phyloP scores from a whole-genome alignment of 176 grass and related monocot genomes.

The Aegilops tauschii region DNA sequence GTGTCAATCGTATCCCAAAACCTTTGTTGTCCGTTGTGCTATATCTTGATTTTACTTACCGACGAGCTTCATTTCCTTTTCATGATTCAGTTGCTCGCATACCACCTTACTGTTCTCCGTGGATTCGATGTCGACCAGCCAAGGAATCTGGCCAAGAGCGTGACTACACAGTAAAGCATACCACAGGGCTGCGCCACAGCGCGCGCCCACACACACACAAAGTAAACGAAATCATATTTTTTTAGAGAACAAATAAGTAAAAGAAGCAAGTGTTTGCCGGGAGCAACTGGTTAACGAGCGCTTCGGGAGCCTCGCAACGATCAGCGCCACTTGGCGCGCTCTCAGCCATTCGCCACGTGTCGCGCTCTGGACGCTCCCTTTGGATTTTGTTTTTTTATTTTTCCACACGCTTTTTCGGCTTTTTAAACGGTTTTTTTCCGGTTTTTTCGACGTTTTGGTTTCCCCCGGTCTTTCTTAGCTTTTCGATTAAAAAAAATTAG shows the following conservation, averaged over 20 bases:
- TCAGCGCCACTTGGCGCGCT: too few relatives aligned
- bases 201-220: background rate
- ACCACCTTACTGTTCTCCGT: conserved; percentile 78
- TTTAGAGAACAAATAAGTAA: background rate
- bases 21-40: background rate
- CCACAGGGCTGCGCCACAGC: too few relatives aligned
- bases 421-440: too few relatives aligned
- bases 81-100: conserved; percentile 59
- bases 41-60: background rate
- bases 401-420: too few relatives aligned
- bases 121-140: conserved; percentile 76
- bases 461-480: too few relatives aligned
- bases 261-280: background rate
- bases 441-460: too few relatives aligned
- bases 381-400: too few relatives aligned
- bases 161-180: conserved; percentile 55
- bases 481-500: too few relatives aligned
- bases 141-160: conserved; percentile 88
- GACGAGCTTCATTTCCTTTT: background rate
- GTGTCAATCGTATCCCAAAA: background rate
- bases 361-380: too few relatives aligned
- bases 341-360: too few relatives aligned
- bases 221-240: background rate
- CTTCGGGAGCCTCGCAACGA: too few relatives aligned
- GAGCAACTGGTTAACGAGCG: too few relatives aligned